These are phyloP conservation scores for Wolfiporia cocos DNA, from an alignment of 1,284 basidiomycete species.

Conservation along the genomic window DNA sequence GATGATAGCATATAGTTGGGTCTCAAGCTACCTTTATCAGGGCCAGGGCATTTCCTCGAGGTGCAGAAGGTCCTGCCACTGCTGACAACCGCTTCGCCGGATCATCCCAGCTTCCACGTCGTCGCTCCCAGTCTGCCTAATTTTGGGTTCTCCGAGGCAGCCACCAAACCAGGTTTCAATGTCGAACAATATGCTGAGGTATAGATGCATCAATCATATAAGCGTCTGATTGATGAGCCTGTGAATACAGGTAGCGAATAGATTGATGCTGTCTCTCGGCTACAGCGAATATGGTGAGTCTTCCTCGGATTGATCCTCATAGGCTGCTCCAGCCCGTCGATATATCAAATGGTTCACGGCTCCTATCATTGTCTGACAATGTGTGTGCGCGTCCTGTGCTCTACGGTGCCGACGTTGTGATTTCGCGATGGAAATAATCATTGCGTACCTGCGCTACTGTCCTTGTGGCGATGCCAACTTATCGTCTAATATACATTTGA, in stretches of 20 bases:
- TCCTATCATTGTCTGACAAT: background rate
- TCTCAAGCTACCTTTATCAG: slow-evolving; percentile 27
- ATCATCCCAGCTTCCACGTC: slow-evolving; percentile 53
- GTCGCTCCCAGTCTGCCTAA: slow-evolving; percentile 49
- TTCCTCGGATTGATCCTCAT: background rate
- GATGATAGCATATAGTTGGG: too few relatives aligned
- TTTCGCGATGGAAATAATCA: too few relatives aligned
- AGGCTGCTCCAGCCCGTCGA: too few relatives aligned
- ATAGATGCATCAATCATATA: background rate
- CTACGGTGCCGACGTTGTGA: too few relatives aligned
- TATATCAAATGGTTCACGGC: background rate
- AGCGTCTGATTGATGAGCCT: background rate
- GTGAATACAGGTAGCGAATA: slow-evolving; percentile 1
- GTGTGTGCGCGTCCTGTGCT: too few relatives aligned
- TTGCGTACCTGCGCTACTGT: background rate
- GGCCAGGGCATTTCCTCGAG: slow-evolving; percentile 58
- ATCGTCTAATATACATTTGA: background rate
- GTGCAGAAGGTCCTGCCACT: slow-evolving; percentile 47
- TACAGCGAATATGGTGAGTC: slow-evolving; percentile 24
- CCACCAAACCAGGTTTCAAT: slow-evolving; percentile 31
- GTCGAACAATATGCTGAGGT: slow-evolving; percentile 24
- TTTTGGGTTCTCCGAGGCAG: slow-evolving; percentile 46
- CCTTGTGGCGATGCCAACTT: background rate
- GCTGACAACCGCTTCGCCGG: slow-evolving; percentile 31
- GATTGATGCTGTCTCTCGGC: slow-evolving; percentile 13